Evolutionary conservation across 768 basidiomycete species (phyloP).

Genomic region (Leccinum variicolor): DNA sequence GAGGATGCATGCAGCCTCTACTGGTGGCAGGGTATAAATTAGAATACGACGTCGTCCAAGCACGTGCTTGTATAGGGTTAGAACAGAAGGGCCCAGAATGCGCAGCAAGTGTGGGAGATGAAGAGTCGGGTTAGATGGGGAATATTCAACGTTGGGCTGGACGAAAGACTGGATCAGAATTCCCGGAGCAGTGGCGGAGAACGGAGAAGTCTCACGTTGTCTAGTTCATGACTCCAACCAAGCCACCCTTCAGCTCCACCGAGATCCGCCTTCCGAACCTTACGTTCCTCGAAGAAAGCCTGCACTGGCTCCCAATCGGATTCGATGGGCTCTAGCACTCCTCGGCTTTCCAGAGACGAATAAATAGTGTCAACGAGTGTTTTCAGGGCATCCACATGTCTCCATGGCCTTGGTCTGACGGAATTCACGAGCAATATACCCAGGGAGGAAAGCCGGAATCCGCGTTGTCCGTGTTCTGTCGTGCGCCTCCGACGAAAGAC

Average conservation of each 20-base stretch:
- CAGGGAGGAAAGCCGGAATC: conserved; percentile 75
- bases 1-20: conserved; percentile 74
- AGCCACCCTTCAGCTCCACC: conserved; percentile 59
- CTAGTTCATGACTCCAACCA: conserved; percentile 67
- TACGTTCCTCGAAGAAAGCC: conserved; percentile 64
- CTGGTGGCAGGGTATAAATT: conserved; percentile 76
- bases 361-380: conserved; percentile 55
- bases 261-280: conserved; percentile 46
- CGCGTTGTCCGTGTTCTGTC: conserved; percentile 68
- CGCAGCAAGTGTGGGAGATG: conserved; percentile 75
- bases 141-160: conserved; percentile 22
- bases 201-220: conserved; percentile 38
- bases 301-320: conserved; percentile 62
- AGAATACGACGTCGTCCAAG: conserved; percentile 72
- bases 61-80: conserved; percentile 79
- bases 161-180: conserved; percentile 14
- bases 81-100: conserved; percentile 72
- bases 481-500: conserved; percentile 71
- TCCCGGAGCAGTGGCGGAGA: background rate
- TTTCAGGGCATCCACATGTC: conserved; percentile 63
- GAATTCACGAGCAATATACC: conserved; percentile 71
- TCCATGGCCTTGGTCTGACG: conserved; percentile 68
- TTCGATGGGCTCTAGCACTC: conserved; percentile 47
- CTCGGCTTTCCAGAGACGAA: conserved; percentile 44
- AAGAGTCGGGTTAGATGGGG: conserved; percentile 49